Percentiles rank a stretch among this genome's conserved stretches.
Conservation (phyloP, 2,329 filamentous ascomycete genomes). For the Pestalotiopsis sp. region DNA sequence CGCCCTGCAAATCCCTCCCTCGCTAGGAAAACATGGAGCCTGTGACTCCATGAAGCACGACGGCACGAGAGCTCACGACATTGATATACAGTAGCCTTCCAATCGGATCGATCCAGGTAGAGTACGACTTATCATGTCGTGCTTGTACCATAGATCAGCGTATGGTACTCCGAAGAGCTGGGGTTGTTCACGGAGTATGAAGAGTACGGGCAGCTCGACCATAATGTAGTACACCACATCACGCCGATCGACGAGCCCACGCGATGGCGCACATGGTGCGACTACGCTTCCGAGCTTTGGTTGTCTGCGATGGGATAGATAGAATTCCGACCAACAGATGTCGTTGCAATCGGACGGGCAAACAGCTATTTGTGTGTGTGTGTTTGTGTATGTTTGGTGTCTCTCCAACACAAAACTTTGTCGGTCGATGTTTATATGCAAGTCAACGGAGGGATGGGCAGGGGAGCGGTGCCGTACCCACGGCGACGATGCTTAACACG, state of each 20-base stretch:
- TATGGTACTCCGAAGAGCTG: background rate
- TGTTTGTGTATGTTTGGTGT: background rate
- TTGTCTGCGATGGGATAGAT: background rate
- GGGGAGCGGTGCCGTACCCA: constrained; percentile 5
- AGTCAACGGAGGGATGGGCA: background rate
- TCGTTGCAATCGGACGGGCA: background rate
- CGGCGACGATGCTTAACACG: constrained; percentile 12
- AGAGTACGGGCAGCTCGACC: background rate
- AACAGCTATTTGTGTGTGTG: background rate
- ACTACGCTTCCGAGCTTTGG: background rate
- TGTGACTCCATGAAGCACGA: constrained; percentile 1
- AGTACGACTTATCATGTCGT: background rate
- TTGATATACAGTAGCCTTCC: background rate
- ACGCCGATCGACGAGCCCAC: background rate
- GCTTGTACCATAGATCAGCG: background rate
- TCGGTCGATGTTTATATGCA: background rate
- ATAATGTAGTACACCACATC: background rate
- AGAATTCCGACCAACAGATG: too few relatives aligned
- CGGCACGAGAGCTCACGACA: background rate
- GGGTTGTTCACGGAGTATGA: background rate
- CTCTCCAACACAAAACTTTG: background rate
- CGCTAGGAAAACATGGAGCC: background rate
- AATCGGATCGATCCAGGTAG: background rate
- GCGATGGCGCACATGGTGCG: background rate
- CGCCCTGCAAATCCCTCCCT: constrained; percentile 8